A percentile compares a stretch with the other conserved stretches of the same genome.
Evolutionary conservation across 2,329 filamentous ascomycete genomes (phyloP).

Genomic region (Verticillium klebahnii): DNA sequence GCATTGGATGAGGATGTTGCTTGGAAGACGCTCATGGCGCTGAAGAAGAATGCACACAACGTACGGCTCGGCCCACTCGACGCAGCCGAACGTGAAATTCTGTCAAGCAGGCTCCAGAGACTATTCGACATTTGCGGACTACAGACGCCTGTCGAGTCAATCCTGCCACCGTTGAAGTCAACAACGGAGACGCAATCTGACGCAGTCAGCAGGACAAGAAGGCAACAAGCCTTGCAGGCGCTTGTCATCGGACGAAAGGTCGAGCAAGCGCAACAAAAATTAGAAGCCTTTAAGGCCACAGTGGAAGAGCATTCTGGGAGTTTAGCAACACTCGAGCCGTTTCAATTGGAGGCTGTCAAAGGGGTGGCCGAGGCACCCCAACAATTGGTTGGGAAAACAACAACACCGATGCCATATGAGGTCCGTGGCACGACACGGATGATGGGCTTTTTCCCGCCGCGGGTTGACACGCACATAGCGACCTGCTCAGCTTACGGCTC

Average conservation of each 20-base stretch:
- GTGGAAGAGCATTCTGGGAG: background rate
- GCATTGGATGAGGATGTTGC: conserved; percentile 26
- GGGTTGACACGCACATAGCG: background rate
- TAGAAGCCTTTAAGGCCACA: background rate
- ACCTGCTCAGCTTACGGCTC: background rate
- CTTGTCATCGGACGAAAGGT: conserved; percentile 5
- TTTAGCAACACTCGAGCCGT: background rate
- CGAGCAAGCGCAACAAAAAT: background rate
- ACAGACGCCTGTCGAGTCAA: background rate
- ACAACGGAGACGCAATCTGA: background rate
- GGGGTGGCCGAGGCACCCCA: background rate
- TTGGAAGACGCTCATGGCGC: background rate
- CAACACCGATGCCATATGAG: background rate
- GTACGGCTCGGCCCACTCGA: background rate
- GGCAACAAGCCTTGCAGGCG: background rate
- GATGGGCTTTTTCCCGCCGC: background rate
- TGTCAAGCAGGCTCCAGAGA: conserved; percentile 20
- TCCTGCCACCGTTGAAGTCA: conserved; percentile 17
- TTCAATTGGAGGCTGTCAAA: background rate
- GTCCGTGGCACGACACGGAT: background rate
- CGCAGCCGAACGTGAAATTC: conserved; percentile 7
- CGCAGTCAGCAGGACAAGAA: background rate
- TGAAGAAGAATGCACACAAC: background rate
- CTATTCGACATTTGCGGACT: conserved; percentile 29
- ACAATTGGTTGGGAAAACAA: background rate